Evolutionary conservation across 768 basidiomycete genomes (phyloP).

Genomic region (Leccinum obscurum): DNA sequence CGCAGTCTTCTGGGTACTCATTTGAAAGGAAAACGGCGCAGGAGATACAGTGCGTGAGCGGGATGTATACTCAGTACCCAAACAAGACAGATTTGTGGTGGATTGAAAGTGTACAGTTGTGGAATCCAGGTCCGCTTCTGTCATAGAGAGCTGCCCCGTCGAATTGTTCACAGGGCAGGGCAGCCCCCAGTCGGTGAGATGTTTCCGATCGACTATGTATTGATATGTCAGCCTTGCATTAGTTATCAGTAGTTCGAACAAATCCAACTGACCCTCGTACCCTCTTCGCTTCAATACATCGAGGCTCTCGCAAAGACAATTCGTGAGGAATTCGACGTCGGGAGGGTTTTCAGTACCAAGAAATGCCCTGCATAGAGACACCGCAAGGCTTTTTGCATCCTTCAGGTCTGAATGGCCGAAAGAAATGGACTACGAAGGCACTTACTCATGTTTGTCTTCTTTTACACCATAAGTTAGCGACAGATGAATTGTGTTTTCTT

Average conservation of each 20-base stretch:
- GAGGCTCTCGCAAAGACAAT: constrained; percentile 87
- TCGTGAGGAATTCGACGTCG: constrained; percentile 85
- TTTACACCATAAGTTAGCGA: constrained; percentile 69
- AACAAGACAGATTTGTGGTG: neutral
- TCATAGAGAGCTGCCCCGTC: neutral
- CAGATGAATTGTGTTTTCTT: constrained; percentile 58
- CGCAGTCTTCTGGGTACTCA: neutral
- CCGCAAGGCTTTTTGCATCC: constrained; percentile 61
- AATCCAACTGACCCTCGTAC: constrained; percentile 60
- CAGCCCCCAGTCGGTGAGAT: constrained; percentile 44
- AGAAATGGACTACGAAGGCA: neutral
- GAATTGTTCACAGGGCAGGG: neutral
- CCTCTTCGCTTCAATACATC: constrained; percentile 75
- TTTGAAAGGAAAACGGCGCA: neutral
- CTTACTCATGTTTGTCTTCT: constrained; percentile 85
- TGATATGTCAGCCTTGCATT: constrained; percentile 9
- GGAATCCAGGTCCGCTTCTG: neutral
- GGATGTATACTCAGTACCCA: too few species aligned
- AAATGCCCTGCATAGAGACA: constrained; percentile 72
- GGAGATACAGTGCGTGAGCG: too few species aligned
- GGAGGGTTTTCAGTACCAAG: constrained; percentile 76
- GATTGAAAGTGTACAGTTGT: neutral
- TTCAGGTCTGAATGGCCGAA: neutral
- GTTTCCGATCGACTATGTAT: constrained; percentile 55
- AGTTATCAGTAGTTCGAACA: neutral